Evolutionary conservation across 2,329 filamentous ascomycete genomes (phyloP).

Genomic region (Neofusicoccum parvum): DNA sequence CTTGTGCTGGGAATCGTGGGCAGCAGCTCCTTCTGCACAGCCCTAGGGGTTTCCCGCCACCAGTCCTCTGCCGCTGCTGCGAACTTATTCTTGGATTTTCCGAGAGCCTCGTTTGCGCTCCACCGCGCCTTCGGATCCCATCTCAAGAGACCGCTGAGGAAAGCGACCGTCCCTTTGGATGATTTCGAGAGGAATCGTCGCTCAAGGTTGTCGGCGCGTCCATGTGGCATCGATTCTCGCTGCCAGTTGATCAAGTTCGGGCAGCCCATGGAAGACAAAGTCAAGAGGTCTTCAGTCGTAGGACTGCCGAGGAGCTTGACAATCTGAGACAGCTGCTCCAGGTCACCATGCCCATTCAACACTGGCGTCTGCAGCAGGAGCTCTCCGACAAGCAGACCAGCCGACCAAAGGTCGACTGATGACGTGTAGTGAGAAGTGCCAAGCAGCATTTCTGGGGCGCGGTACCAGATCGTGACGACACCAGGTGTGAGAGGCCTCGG

Average conservation of each 20-base stretch:
- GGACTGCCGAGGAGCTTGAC: constrained; percentile 37
- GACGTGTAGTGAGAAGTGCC: constrained; percentile 21
- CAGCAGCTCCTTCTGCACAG: constrained; percentile 32
- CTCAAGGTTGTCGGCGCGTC: constrained; percentile 34
- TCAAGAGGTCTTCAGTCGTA: constrained; percentile 22
- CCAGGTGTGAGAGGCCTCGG: constrained; percentile 38
- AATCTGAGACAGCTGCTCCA: constrained; percentile 38
- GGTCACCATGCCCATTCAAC: constrained; percentile 36
- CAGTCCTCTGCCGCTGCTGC: constrained; percentile 26
- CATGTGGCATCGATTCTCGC: constrained; percentile 25
- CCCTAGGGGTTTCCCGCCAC: constrained; percentile 30
- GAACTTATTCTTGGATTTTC: constrained; percentile 23
- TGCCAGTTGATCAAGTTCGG: constrained; percentile 26
- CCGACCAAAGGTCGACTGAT: constrained; percentile 25
- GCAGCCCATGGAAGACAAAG: constrained; percentile 25
- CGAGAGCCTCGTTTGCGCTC: constrained; percentile 30
- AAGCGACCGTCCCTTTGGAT: constrained; percentile 32
- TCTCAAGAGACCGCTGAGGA: constrained; percentile 26
- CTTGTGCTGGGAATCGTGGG: constrained; percentile 39
- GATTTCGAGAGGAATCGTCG: constrained; percentile 28
- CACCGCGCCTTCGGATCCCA: constrained; percentile 29
- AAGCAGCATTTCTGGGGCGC: constrained; percentile 25
- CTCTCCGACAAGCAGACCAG: constrained; percentile 24
- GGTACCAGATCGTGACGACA: constrained; percentile 26
- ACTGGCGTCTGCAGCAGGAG: constrained; percentile 20